Conservation (phyloP, 257 asterid species). For the Solanum dulcamara region DNA sequence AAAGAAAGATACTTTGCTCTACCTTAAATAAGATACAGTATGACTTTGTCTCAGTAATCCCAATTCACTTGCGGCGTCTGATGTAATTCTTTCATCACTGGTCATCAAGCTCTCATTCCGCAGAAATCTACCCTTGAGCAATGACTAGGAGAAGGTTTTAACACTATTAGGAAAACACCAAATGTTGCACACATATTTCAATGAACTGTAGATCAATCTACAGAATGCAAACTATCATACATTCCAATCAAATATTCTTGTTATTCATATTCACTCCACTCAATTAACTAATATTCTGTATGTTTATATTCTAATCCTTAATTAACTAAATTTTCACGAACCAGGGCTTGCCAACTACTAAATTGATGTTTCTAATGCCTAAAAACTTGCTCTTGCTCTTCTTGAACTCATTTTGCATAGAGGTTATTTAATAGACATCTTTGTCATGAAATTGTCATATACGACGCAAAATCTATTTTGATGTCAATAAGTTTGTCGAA, state of each 20-base stretch:
- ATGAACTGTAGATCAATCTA: neutral
- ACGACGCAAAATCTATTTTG: neutral
- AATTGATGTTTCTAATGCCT: neutral
- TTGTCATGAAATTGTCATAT: neutral
- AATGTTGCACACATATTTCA: neutral
- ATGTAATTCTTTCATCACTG: constrained; percentile 38
- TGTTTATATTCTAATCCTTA: neutral
- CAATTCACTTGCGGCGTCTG: constrained; percentile 52
- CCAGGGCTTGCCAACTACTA: neutral
- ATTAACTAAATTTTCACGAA: neutral
- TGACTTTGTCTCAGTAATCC: constrained; percentile 62
- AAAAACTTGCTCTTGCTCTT: neutral
- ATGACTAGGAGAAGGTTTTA: constrained; percentile 29
- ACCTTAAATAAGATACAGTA: constrained; percentile 87
- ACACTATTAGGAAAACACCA: neutral
- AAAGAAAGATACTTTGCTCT: neutral
- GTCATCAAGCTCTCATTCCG: constrained; percentile 28
- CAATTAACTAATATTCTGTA: neutral
- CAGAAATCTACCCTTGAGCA: constrained; percentile 71
- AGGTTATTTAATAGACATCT: neutral
- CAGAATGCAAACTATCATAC: neutral
- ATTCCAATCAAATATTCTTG: neutral
- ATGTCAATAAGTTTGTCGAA: neutral
- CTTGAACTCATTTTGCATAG: neutral
- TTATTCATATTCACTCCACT: neutral